phyloP scores from a whole-genome alignment of 176 grass and related monocot species.

The Guadua angustifolia region DNA sequence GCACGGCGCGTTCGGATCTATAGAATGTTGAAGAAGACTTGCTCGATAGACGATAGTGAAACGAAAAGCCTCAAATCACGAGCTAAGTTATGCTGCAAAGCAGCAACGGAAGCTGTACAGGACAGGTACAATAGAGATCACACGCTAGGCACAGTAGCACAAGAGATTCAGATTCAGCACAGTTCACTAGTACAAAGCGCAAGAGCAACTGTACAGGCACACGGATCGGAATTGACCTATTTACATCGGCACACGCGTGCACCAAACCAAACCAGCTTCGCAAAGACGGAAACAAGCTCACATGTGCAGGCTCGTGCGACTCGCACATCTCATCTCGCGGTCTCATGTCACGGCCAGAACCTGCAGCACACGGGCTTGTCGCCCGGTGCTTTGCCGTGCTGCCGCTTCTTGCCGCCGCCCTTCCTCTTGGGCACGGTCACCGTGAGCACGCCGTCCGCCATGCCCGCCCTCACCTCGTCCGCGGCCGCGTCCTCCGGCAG shows the following conservation, averaged over 20 bases:
- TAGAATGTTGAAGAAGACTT: background rate
- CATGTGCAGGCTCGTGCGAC: background rate
- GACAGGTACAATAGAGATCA: no score
- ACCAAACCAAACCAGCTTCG: background rate
- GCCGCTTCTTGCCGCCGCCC: background rate
- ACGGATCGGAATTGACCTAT: background rate
- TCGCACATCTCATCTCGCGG: background rate
- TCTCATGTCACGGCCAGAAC: slow-evolving; percentile 42
- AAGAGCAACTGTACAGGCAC: no score
- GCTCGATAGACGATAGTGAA: background rate
- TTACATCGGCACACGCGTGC: background rate
- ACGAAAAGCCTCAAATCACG: background rate
- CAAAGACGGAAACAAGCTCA: background rate
- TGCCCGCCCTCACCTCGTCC: slow-evolving; percentile 45
- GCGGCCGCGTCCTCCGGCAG: slow-evolving; percentile 48
- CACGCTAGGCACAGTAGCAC: background rate
- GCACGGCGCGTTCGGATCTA: background rate
- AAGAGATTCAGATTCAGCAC: background rate
- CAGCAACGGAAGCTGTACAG: background rate
- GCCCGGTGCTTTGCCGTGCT: slow-evolving; percentile 1
- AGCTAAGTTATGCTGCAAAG: background rate
- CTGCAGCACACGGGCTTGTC: slow-evolving; percentile 44
- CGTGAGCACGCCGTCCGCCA: slow-evolving; percentile 70
- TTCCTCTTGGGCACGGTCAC: slow-evolving; percentile 59
- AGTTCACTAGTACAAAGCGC: background rate